A percentile compares a stretch with the other conserved stretches of the same genome.
phyloP scores from a whole-genome alignment of 805 yeast genomes.

The Metschnikowia anglica region DNA sequence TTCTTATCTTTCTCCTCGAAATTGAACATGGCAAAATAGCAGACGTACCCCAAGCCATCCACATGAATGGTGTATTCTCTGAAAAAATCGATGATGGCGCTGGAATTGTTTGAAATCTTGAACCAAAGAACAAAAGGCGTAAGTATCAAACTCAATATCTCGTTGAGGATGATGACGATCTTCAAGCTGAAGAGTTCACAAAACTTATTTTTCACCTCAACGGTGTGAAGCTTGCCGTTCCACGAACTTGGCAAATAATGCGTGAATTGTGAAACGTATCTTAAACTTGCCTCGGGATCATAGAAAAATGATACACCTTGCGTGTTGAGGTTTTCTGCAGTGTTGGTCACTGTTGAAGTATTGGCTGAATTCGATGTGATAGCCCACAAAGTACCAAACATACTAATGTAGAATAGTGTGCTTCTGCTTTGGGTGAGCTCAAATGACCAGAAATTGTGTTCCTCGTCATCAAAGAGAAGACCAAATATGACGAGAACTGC shows the following conservation, averaged over 20 bases:
- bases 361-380: conserved; percentile 65
- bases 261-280: conserved; percentile 79
- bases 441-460: conserved; percentile 73
- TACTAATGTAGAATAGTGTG: conserved; percentile 81
- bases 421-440: conserved; percentile 82
- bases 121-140: conserved; percentile 92
- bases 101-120: conserved; percentile 70
- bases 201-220: conserved; percentile 79
- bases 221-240: conserved; percentile 84
- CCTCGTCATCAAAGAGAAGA: conserved; percentile 80
- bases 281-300: conserved; percentile 87
- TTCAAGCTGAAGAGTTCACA: conserved; percentile 74
- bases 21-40: conserved; percentile 91
- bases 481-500: conserved; percentile 71
- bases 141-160: conserved; percentile 74
- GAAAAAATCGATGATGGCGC: conserved; percentile 82
- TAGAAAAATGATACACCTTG: conserved; percentile 51
- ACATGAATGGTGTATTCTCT: conserved; percentile 87
- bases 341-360: conserved; percentile 20
- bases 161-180: conserved; percentile 67
- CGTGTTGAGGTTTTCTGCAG: conserved; percentile 27
- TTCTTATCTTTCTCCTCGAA: conserved; percentile 58
- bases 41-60: conserved; percentile 93
- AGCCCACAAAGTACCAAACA: conserved; percentile 88
- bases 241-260: conserved; percentile 87